Base-by-base conservation (phyloP, 352 stramenopile species). In the Phytophthora tubulina region DNA sequence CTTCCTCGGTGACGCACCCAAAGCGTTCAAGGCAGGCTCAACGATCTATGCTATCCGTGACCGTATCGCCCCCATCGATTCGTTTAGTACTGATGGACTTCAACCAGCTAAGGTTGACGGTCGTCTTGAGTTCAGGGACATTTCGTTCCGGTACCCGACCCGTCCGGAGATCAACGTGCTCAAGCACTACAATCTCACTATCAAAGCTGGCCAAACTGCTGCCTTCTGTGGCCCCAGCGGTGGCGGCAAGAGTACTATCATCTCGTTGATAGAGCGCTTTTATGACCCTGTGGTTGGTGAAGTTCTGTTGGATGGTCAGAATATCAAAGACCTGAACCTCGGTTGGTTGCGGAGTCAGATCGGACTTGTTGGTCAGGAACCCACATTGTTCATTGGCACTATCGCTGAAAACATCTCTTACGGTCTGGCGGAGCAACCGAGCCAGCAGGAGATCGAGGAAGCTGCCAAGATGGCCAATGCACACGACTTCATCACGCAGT, bases 391-490 rank as follows among this genome's bases (percentile, higher is more conserved):
- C 21, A 27, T 27, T 27, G 21, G 21, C 82, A 86, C 80, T n/a
- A 89, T 91, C 45, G 72, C 79, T 5, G 84, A 90, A 17, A 88
- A 89, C 57, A 92, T 90, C 38, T 65, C 72, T 15, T 84, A 85
- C 46, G 81, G 81, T 2, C 50, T 85, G 33, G 73, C 82, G 8
- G 36, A 64, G 10, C 73, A 75, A 53, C 82, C 73, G n/a, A 77
- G 33, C 6, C 76, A 82, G 45, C 71, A 87, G 27, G 89, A 97
- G 71, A 86, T 99, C 66, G 82, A 93, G 36, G 63, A 88, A 0
- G 96, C 93, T 3, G 94, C 94, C 6, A 89, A 91, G 63, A 82
- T 98, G 67, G 94, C 95, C 27, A 98, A 98, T 76, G 94, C 93
- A 0, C 83, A 98, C 77, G 81, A 90, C 58, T 99, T 98, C 70